Conservation (phyloP, 2,329 filamentous ascomycete genomes). For the Talaromyces pinophilus region DNA sequence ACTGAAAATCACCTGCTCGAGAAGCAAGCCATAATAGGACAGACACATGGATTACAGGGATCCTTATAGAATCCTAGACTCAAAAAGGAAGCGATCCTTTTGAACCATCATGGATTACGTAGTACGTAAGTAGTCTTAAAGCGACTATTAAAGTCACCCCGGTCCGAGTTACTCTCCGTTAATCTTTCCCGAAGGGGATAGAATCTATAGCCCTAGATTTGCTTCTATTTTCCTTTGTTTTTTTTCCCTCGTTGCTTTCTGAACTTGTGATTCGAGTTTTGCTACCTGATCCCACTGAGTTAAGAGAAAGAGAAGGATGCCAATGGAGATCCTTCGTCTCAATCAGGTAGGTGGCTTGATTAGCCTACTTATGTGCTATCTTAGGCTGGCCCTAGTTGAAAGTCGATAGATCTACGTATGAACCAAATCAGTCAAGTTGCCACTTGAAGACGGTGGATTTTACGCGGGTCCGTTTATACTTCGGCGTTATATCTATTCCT, state of each 20-base stretch:
- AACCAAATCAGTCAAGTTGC: background rate
- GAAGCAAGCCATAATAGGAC: background rate
- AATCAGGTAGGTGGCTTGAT: background rate
- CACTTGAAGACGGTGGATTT: background rate
- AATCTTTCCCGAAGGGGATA: background rate
- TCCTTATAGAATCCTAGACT: background rate
- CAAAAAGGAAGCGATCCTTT: background rate
- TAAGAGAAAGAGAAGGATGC: background rate
- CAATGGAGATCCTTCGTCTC: background rate
- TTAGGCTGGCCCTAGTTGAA: background rate
- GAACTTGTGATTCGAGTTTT: background rate
- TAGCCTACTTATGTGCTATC: background rate
- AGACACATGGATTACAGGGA: background rate
- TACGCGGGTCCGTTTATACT: background rate
- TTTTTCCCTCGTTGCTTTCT: background rate
- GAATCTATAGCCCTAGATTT: background rate
- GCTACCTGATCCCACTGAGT: background rate
- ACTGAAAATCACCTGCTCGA: background rate
- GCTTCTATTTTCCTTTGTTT: background rate
- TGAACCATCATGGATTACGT: background rate
- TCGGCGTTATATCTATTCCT: background rate
- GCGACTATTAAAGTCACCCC: background rate
- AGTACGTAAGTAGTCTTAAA: background rate
- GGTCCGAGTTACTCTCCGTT: background rate
- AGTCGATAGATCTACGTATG: background rate